These are phyloP conservation scores for Leccinum barrowsii DNA, from an alignment of 768 basidiomycete genomes.

Conservation along the genomic window DNA sequence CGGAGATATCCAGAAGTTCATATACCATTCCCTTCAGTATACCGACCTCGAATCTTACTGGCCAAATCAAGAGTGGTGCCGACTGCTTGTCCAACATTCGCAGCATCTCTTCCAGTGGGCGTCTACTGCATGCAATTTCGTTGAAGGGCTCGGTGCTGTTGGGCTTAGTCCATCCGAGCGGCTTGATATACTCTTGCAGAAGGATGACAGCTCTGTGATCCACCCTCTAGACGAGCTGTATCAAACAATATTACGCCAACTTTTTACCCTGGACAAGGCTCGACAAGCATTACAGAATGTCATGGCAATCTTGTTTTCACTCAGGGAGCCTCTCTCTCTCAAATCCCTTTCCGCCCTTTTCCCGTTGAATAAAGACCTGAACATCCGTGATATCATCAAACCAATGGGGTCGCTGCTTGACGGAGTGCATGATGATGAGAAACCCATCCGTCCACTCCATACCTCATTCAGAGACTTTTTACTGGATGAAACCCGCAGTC, in stretches of 20 bases:
- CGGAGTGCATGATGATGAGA: neutral
- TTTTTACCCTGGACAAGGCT: neutral
- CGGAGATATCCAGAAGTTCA: neutral
- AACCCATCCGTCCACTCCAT: neutral
- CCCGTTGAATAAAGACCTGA: neutral
- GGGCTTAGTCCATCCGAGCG: neutral
- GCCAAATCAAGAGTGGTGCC: neutral
- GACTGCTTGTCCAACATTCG: neutral
- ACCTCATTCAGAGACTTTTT: neutral
- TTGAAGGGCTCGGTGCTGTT: neutral
- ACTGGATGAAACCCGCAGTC: neutral
- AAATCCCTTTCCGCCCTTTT: neutral
- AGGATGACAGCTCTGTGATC: neutral
- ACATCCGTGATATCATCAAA: neutral
- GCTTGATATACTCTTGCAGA: neutral
- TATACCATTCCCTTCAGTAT: neutral
- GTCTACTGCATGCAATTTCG: neutral
- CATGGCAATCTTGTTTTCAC: neutral
- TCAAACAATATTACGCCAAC: neutral
- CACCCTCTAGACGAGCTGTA: neutral
- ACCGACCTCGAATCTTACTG: neutral
- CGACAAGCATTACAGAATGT: neutral
- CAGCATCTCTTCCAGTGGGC: neutral
- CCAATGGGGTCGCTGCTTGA: neutral
- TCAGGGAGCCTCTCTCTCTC: neutral